Base-by-base conservation (phyloP, 2,329 filamentous ascomycete genomes). In the Xylaria digitata region DNA sequence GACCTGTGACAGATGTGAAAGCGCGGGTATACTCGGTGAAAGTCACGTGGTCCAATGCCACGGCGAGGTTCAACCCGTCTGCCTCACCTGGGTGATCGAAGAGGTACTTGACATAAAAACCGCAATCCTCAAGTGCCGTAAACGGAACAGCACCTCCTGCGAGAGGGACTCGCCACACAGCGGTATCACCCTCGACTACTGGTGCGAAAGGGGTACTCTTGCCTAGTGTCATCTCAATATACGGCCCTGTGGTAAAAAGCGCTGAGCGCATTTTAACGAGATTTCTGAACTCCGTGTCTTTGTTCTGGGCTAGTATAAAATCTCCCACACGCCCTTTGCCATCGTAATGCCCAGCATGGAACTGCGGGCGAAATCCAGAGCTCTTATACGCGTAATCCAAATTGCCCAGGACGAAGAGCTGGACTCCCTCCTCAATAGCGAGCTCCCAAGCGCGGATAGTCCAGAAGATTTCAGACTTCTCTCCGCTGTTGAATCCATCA, bases 171-270 rank as follows among this genome's bases (percentile, higher is more conserved):
- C 52, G 52, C 60, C 60, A 63, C 0, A 63, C 52, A 8, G 43
- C 60, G 11, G 60, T 57, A 11, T 63, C 60, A 11, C 15, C 21
- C 45, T 63, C 60, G 2, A 63, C 60, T 1, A 42, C 30, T 3
- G 60, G 60, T 2, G 43, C 37, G 19, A 63, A 63, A 9, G 45
- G 43, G 15, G 60, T 63, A 7, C n/a, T 3, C 60, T 50, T 57
- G 21, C 60, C 60, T 6, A 63, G 60, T 6, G 52, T 63, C 60
- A 63, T 63, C 52, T 63, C 60, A 19, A 63, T 63, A 13, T 63
- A 63, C 0, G 60, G 60, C 6, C 60, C 53, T 6, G 32, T 50
- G 2, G 60, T 63, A 9, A 63, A 63, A 11, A 63, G 21, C 3
- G 60, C 50, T 3, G 52, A 49, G 60, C 60, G 60, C 60, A 63